These are phyloP conservation scores for Pleurotus citrinopileatus DNA, from an alignment of 768 basidiomycete genomes.

Conservation along the genomic window DNA sequence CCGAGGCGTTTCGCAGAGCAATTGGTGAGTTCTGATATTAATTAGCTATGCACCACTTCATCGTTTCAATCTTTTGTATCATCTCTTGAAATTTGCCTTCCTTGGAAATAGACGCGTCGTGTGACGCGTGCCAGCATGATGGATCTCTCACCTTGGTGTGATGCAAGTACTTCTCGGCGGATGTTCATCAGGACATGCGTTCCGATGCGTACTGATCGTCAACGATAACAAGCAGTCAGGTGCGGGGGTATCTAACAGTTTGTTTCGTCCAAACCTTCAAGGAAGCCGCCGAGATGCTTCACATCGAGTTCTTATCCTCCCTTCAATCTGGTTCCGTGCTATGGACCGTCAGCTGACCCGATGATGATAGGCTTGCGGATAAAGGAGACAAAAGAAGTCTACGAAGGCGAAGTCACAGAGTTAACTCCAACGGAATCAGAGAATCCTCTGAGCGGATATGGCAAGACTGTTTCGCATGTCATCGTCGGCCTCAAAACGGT, in stretches of 20 bases:
- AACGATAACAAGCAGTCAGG: background rate
- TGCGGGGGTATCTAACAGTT: background rate
- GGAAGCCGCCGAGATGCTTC: background rate
- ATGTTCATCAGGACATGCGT: background rate
- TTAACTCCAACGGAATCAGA: conserved; percentile 95
- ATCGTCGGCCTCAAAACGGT: conserved; percentile 93
- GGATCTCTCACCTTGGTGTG: conserved; percentile 1
- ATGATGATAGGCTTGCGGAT: conserved; percentile 79
- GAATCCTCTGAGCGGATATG: conserved; percentile 96
- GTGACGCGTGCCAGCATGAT: conserved; percentile 3
- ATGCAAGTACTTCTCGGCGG: background rate
- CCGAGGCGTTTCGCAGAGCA: conserved; percentile 90
- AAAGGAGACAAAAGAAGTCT: conserved; percentile 99
- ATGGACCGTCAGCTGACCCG: conserved; percentile 2
- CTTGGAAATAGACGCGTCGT: too few relatives aligned
- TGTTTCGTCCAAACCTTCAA: background rate
- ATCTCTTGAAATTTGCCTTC: too few relatives aligned
- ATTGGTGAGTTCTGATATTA: conserved; percentile 69
- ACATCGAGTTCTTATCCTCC: background rate
- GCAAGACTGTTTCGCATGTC: conserved; percentile 98
- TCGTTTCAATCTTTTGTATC: background rate
- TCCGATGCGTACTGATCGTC: background rate
- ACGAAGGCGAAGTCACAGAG: conserved; percentile 98
- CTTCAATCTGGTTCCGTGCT: conserved; percentile 2
- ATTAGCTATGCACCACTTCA: background rate